phyloP scores from a whole-genome alignment of 163 green algal genomes.

The Smithsoniella earleae region DNA sequence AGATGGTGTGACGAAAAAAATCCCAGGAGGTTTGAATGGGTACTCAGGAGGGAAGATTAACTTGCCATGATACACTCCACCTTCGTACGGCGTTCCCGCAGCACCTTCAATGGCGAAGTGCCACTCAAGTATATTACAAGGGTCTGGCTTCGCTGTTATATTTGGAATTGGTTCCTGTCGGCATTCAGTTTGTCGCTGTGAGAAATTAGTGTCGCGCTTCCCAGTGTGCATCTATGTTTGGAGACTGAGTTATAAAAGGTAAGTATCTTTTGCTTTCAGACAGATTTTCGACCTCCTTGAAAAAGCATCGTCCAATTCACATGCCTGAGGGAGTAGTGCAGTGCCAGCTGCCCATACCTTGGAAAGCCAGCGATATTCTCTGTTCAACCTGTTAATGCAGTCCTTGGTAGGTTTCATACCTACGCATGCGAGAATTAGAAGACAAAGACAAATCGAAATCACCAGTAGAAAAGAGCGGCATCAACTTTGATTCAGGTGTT shows the following conservation, averaged over 20 bases:
- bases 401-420: constrained; percentile 36
- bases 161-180: constrained; percentile 51
- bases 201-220: too few relatives aligned
- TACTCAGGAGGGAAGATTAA: constrained; percentile 46
- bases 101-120: constrained; percentile 54
- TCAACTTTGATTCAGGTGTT: too few relatives aligned
- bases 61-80: constrained; percentile 53
- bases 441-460: too few relatives aligned
- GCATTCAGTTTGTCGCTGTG: too few relatives aligned
- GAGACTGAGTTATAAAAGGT: too few relatives aligned
- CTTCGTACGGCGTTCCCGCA: constrained; percentile 47
- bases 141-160: constrained; percentile 47
- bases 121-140: constrained; percentile 53
- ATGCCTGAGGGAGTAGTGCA: too few relatives aligned
- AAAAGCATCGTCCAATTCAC: too few relatives aligned
- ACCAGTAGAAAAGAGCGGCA: too few relatives aligned
- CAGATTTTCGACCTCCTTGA: too few relatives aligned
- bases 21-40: constrained; percentile 38
- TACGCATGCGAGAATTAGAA: too few relatives aligned
- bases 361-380: constrained; percentile 51
- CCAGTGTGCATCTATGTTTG: too few relatives aligned
- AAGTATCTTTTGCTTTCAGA: too few relatives aligned
- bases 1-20: constrained; percentile 21
- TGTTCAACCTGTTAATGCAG: constrained; percentile 49
- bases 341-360: constrained; percentile 34